Conservation (phyloP, 2,329 filamentous ascomycete genomes). For the Epichloe gansuensis region DNA sequence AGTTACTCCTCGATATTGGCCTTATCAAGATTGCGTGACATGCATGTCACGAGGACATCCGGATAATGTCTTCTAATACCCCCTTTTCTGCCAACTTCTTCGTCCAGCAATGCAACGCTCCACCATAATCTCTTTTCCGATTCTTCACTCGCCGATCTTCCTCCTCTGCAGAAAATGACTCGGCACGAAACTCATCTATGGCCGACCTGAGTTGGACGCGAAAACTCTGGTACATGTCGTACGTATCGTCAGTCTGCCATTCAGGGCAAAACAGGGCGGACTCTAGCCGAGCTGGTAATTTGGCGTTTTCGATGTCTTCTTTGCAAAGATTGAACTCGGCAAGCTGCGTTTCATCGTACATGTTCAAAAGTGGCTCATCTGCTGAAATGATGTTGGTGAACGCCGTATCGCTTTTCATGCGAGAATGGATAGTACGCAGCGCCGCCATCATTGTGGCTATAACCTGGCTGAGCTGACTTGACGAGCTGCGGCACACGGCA, state of each 20-base stretch:
- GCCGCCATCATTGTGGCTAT: conserved; percentile 31
- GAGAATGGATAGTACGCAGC: conserved; percentile 24
- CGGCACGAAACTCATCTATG: conserved; percentile 33
- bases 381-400: conserved; percentile 13
- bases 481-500: conserved; percentile 56
- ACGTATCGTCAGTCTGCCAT: conserved; percentile 14
- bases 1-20: background rate
- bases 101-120: conserved; percentile 56
- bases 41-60: conserved; percentile 9
- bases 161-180: conserved; percentile 30
- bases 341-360: conserved; percentile 14
- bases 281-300: conserved; percentile 9
- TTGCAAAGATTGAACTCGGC: conserved; percentile 18
- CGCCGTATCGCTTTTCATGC: conserved; percentile 11
- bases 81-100: conserved; percentile 55
- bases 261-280: conserved; percentile 7
- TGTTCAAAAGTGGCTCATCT: conserved; percentile 12
- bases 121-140: conserved; percentile 54
- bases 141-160: conserved; percentile 40
- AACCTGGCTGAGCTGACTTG: conserved; percentile 33
- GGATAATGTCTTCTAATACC: conserved; percentile 34
- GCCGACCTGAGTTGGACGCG: conserved; percentile 28
- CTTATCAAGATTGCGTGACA: no score
- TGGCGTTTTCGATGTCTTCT: conserved; percentile 13
- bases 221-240: conserved; percentile 26